Base-by-base conservation (phyloP, 2,329 filamentous ascomycete species). In the Celoporthe dispersa region DNA sequence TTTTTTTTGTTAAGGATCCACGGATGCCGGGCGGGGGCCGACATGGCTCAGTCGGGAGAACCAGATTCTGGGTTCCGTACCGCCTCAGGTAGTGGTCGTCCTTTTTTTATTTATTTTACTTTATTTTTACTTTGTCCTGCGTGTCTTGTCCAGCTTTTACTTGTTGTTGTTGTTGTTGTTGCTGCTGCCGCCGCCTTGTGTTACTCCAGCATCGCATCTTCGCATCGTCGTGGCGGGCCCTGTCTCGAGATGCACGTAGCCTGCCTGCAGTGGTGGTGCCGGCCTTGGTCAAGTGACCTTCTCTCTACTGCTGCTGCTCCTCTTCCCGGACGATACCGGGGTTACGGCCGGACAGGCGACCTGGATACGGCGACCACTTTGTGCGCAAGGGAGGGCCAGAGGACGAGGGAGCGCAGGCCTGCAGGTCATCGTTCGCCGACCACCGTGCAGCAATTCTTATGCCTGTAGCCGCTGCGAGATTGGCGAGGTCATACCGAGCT, bases 401-500 rank as follows among this genome's bases (percentile, higher is more conserved):
- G 22, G 51, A 7, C 6, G 53, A 19, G 31, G 16, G 19, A n/a
- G 22, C 14, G 19, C 31, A 31, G 25, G 28, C 35, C 57, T 51
- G 53, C 63, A 59, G 60, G 69, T 48, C 63, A 66, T 7, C 62
- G 66, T 44, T 62, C 64, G 65, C 66, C 69, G 69, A 59, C 60
- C 67, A 37, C 22, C 14, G 31, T 68, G 59, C 59, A 66, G 69
- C 62, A 67, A 66, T 33, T 60, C 14, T 9, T n/a, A 66, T 68
- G 68, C 68, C 65, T 55, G 35, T 68, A 68, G 67, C 75, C 71
- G 70, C 73, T 79, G 79, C 78, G 70, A 80, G 78, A 80, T 81
- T 80, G 75, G 79, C 79, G 79, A 80, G 72, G 76, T 77, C 68
- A 76, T 77, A 76, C 76, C 69, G 57, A 75, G 70, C 66, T 60